Evolutionary conservation across 2,329 filamentous ascomycete genomes (phyloP), one percentile per base, ranked within the genome.

Genomic region (Cercospora sesami): DNA sequence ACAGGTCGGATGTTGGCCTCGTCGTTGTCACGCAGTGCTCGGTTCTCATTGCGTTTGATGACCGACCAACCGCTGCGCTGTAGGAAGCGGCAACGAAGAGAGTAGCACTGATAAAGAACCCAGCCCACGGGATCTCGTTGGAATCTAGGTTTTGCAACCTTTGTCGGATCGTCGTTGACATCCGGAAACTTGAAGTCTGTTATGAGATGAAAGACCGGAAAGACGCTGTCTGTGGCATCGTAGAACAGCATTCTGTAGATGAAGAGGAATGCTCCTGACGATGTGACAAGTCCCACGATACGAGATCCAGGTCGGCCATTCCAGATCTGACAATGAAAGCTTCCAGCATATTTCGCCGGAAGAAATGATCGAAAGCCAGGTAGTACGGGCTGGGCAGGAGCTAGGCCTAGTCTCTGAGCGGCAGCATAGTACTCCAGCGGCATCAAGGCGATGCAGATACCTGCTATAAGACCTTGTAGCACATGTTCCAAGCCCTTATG

Each of bases 341-440:
- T 69, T 6, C 53, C 63, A 4, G 70, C 66, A 45, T 72, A 57
- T 62, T 64, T 66, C 3, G 69, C 65, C 1, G 69, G 68, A 4
- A 71, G 8, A 14, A 75, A 72, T 9, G 57, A 59, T 3, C 61
- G 68, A 55, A 69, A 60, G 1, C 73, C 51, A 21, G 74, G 73
- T 5, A 75, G 66, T 7, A 72, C 61, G 21, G 74, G 72, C 1
- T 69, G 67, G 1, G 67, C 59, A 12, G 75, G 73, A 9, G 74
- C 72, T 12, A 77, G 64, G 12, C 72, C 69, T 3, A 75, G 65
- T n/a, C 66, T 68, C 28, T 76, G 75, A 8, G 74, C 72, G 23
- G 60, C 67, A 23, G 71, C 69, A 64, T 75, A 68, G 63, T 68
- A 75, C 31, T 74, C 66, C 42, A 76, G 69, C 14, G 75, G 75